phyloP scores from a whole-genome alignment of 2,329 filamentous ascomycete species.

The Neofusicoccum cordaticola region DNA sequence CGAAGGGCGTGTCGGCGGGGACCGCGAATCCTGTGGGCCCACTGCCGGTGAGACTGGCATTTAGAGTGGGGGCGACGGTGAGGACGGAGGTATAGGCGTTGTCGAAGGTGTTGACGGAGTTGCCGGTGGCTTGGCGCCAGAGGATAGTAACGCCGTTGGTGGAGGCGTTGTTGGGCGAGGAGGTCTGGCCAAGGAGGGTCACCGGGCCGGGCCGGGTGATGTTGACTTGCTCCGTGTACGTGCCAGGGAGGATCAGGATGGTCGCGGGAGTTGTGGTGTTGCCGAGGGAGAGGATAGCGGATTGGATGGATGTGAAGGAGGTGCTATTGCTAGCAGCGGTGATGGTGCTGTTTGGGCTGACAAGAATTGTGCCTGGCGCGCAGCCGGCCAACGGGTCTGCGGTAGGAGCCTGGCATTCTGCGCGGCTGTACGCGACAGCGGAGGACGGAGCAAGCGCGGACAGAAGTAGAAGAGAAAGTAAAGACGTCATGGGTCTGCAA shows the following conservation, averaged over 20 bases:
- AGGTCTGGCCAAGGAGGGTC: slow-evolving; percentile 59
- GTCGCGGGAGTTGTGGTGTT: slow-evolving; percentile 47
- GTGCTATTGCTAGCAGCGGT: slow-evolving; percentile 17
- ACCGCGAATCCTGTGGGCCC: slow-evolving; percentile 63
- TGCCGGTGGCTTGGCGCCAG: slow-evolving; percentile 56
- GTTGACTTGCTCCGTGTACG: slow-evolving; percentile 64
- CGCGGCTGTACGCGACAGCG: not conserved
- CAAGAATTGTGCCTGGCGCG: slow-evolving; percentile 32
- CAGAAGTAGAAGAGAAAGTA: not conserved
- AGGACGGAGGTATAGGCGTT: slow-evolving; percentile 63
- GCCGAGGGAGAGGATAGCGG: slow-evolving; percentile 47
- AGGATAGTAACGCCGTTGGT: slow-evolving; percentile 56
- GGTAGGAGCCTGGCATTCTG: slow-evolving; percentile 38
- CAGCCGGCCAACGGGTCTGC: slow-evolving; percentile 39
- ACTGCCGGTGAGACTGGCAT: slow-evolving; percentile 60
- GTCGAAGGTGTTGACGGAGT: slow-evolving; percentile 46
- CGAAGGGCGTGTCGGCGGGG: slow-evolving; percentile 60
- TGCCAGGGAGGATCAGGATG: slow-evolving; percentile 60
- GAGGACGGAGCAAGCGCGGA: slow-evolving; percentile 28
- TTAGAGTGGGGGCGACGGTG: slow-evolving; percentile 62
- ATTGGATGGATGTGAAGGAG: slow-evolving; percentile 43
- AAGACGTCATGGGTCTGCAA: not conserved
- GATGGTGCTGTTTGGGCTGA: slow-evolving; percentile 23
- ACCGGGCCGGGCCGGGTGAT: slow-evolving; percentile 61
- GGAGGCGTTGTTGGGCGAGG: slow-evolving; percentile 43